Base-by-base conservation (phyloP, 1,284 basidiomycete genomes). In the Ustilago bromivora region DNA sequence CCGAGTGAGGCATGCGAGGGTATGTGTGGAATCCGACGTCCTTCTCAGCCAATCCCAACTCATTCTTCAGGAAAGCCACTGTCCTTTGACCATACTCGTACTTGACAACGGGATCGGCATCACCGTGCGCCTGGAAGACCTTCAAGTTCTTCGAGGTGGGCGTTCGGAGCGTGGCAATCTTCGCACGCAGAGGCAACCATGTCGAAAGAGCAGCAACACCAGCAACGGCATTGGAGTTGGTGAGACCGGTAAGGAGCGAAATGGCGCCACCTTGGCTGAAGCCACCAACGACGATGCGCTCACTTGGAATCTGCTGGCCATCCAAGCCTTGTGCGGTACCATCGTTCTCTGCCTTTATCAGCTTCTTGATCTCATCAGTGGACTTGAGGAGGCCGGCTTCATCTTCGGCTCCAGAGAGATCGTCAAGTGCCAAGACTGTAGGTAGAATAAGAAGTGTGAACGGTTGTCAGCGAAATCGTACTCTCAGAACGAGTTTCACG, bases 201-300 rank as follows among this genome's bases (percentile, higher is more conserved):
- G 82, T 82, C 13, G 80, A 82, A 7, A 86, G 75, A 6, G 76
- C 81, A 3, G 78, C 76, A 49, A 85, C 78, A 35, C 84, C 84
- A 1, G 81, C 84, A 11, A 84, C 63, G 0, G 74, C 57, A 52
- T 66, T 65, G 2, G 74, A 54, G 41, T 68, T 59, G 46, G 81
- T 80, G 17, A 86, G 74, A 36, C 80, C 82, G 12, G 77, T 63
- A 7, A 86, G 78, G 15, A 82, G 72, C 19, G 82, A 63, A 40
- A 86, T 80, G 8, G 82, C 84, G 23, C 84, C 84, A 43, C 84
- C 84, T 63, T 85, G 82, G 53, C 69, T 78, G 61, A 81, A 82
- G 34, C 80, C 81, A 6, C 78, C 81, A 9, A 83, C 73, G 23
- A 85, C 82, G 43, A 86, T 83, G n/a, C 84, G 75, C 38, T 79